phyloP scores from a whole-genome alignment of 441 rosid genomes.

The Bocquillonia castaneifolia region DNA sequence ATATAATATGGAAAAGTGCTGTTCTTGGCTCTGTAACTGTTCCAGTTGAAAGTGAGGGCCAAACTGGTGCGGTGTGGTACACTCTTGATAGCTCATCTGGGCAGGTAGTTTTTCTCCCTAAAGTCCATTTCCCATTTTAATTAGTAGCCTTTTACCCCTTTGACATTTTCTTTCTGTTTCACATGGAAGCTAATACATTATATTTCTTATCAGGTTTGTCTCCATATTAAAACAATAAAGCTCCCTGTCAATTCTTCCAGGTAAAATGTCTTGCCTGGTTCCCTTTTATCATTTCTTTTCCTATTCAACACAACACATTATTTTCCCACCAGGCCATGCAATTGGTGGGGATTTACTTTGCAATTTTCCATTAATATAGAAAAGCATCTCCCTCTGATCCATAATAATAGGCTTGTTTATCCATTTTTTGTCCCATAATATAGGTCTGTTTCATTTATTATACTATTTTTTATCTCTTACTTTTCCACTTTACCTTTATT shows the following conservation, averaged over 20 bases:
- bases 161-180: constrained; percentile 10
- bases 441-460: too few species aligned
- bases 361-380: too few species aligned
- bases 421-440: too few species aligned
- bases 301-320: background rate
- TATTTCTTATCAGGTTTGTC: constrained; percentile 68
- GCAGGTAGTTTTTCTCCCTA: constrained; percentile 49
- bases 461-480: too few species aligned
- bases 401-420: too few species aligned
- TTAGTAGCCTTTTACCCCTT: constrained; percentile 5
- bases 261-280: constrained; percentile 37
- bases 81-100: constrained; percentile 89
- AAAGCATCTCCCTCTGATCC: too few species aligned
- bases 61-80: constrained; percentile 85
- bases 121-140: constrained; percentile 2
- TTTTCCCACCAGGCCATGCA: too few species aligned
- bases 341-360: too few species aligned
- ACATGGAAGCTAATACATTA: constrained; percentile 21
- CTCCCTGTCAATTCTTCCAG: constrained; percentile 59
- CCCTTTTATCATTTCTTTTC: background rate
- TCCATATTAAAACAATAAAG: constrained; percentile 71
- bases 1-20: constrained; percentile 98
- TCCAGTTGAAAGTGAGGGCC: constrained; percentile 80
- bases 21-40: constrained; percentile 92
- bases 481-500: too few species aligned